These are phyloP conservation scores for Rhizoctonia solani DNA, from an alignment of 1,284 basidiomycete species.

Conservation along the genomic window DNA sequence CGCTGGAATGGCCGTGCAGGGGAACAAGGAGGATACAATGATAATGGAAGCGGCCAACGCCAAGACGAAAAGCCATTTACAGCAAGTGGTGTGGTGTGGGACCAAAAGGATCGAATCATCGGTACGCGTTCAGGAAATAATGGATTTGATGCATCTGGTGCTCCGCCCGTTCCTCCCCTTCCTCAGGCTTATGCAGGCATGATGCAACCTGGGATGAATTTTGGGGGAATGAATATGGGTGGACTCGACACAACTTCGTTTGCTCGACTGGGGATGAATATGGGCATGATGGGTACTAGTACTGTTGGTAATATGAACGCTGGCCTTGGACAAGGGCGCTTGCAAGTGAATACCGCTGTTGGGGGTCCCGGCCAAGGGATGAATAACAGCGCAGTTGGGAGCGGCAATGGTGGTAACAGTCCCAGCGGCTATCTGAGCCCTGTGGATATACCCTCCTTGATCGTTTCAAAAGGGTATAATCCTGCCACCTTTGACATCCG, in stretches of 20 bases:
- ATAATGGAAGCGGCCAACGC: constrained; percentile 36
- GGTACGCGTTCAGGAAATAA: constrained; percentile 50
- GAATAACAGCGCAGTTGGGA: constrained; percentile 40
- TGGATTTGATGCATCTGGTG: constrained; percentile 42
- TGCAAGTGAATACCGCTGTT: constrained; percentile 25
- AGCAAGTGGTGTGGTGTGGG: constrained; percentile 56
- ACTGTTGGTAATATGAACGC: constrained; percentile 1
- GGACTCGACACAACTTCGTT: constrained; percentile 14
- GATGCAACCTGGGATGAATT: constrained; percentile 29
- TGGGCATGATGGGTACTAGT: constrained; percentile 23
- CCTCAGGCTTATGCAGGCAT: constrained; percentile 71
- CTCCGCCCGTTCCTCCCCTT: constrained; percentile 70
- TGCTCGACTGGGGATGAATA: constrained; percentile 26
- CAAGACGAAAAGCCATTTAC: constrained; percentile 50
- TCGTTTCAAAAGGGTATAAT: constrained; percentile 89
- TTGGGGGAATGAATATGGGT: constrained; percentile 31
- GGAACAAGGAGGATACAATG: constrained; percentile 44
- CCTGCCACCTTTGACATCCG: constrained; percentile 82
- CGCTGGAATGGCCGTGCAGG: constrained; percentile 44
- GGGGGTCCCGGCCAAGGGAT: constrained; percentile 47
- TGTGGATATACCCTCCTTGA: constrained; percentile 83
- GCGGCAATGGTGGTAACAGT: constrained; percentile 44
- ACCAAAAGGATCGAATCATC: constrained; percentile 63
- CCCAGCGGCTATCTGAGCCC: constrained; percentile 57
- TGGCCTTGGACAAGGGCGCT: constrained; percentile 8